Conservation (phyloP, 805 yeast genomes). For the Candida quercuum region DNA sequence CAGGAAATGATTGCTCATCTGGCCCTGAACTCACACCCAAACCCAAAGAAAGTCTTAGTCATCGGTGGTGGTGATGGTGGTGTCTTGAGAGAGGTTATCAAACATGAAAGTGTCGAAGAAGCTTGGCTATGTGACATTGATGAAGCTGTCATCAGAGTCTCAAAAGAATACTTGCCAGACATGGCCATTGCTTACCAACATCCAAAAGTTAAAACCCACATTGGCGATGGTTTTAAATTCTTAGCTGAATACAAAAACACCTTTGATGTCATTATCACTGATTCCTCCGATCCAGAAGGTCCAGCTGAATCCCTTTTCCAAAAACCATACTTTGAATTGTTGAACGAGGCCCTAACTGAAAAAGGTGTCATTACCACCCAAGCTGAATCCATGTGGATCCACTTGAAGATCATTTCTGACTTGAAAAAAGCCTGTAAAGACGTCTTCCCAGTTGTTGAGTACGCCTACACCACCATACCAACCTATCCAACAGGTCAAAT, state of each 20-base stretch:
- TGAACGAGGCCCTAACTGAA: conserved; percentile 83
- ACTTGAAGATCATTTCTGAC: conserved; percentile 75
- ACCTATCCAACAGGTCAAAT: conserved; percentile 96
- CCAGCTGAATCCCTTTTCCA: conserved; percentile 95
- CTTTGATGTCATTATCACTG: conserved; percentile 94
- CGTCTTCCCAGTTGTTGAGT: conserved; percentile 88
- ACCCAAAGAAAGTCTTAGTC: conserved; percentile 89
- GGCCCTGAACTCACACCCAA: conserved; percentile 88
- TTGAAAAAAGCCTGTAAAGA: conserved; percentile 76
- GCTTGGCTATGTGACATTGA: conserved; percentile 94
- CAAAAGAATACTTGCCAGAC: conserved; percentile 83
- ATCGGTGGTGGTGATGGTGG: conserved; percentile 99
- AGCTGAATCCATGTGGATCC: conserved; percentile 94
- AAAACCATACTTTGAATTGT: conserved; percentile 81
- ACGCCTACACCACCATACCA: conserved; percentile 89
- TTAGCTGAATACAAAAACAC: conserved; percentile 77
- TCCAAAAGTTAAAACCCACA: conserved; percentile 85
- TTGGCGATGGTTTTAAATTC: conserved; percentile 98
- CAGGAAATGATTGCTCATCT: conserved; percentile 98
- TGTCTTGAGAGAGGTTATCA: conserved; percentile 89
- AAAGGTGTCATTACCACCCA: conserved; percentile 91
- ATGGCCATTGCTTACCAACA: conserved; percentile 81
- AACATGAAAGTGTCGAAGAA: conserved; percentile 81
- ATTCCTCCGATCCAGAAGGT: conserved; percentile 97
- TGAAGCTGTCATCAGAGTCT: conserved; percentile 82